Conservation (phyloP, 164 flowering plant species). For the Buxus sempervirens region DNA sequence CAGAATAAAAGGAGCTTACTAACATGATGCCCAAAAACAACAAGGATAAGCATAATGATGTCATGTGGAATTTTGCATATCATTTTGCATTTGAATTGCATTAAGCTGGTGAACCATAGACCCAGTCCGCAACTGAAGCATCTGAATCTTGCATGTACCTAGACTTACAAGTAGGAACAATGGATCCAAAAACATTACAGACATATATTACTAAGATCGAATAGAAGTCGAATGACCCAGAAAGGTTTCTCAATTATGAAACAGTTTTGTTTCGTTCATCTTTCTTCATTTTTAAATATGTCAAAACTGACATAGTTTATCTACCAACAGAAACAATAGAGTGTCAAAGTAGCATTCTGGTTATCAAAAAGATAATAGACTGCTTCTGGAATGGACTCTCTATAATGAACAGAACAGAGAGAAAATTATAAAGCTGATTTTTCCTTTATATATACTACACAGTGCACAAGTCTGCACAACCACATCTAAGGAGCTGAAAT, state of each 20-base stretch:
- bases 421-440: no score
- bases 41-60: not conserved
- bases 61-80: not conserved
- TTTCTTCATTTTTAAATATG: not conserved
- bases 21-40: not conserved
- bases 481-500: no score
- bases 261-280: not conserved
- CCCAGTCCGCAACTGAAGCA: no score
- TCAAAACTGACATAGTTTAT: not conserved
- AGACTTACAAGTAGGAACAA: no score
- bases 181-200: no score
- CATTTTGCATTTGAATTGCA: not conserved
- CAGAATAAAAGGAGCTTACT: not conserved
- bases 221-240: not conserved
- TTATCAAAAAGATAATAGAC: no score
- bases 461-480: not conserved
- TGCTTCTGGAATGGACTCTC: not conserved
- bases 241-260: not conserved
- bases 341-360: not conserved
- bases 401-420: not conserved
- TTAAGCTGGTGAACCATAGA: not conserved
- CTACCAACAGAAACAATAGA: not conserved
- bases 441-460: no score
- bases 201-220: not conserved
- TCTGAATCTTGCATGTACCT: no score